A percentile compares a stretch with the other conserved stretches of the same genome.
phyloP scores from a whole-genome alignment of 1,284 basidiomycete species.

The Heterobasidion parviporum region DNA sequence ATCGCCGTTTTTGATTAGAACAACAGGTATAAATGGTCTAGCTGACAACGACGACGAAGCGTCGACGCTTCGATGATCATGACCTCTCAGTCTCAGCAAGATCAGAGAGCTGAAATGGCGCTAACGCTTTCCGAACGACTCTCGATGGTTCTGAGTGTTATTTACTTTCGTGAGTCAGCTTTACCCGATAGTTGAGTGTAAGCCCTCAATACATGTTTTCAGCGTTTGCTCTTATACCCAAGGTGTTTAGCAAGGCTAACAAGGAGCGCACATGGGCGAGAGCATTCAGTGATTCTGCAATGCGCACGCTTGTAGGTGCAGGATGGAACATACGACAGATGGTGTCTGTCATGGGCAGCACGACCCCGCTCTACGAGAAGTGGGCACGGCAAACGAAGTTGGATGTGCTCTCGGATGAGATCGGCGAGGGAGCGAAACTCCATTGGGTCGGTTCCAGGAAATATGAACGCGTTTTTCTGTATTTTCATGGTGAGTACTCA shows the following conservation, averaged over 20 bases:
- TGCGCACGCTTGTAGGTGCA: background rate
- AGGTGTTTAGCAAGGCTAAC: slow-evolving; percentile 4
- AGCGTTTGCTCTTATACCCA: slow-evolving; percentile 5
- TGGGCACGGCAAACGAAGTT: slow-evolving; percentile 1
- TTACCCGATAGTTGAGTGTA: too few species aligned
- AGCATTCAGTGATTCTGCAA: background rate
- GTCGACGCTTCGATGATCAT: too few species aligned
- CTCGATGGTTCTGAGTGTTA: too few species aligned
- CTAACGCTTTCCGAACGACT: too few species aligned
- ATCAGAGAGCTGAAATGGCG: too few species aligned
- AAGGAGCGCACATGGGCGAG: slow-evolving; percentile 5
- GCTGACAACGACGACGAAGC: too few species aligned
- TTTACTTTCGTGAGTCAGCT: too few species aligned
- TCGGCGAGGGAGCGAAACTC: slow-evolving; percentile 5
- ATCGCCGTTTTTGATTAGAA: too few species aligned
- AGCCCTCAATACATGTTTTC: background rate
- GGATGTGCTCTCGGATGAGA: slow-evolving; percentile 2
- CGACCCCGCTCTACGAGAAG: background rate
- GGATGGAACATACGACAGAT: background rate
- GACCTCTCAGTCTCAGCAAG: too few species aligned
- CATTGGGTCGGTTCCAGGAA: slow-evolving; percentile 10
- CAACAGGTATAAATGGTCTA: too few species aligned
- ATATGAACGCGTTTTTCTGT: slow-evolving; percentile 4
- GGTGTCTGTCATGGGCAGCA: background rate
- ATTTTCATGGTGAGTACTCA: slow-evolving; percentile 5